These are phyloP conservation scores for Ceratocystiopsis minuta DNA, from an alignment of 2,329 filamentous ascomycete species.

Conservation along the genomic window DNA sequence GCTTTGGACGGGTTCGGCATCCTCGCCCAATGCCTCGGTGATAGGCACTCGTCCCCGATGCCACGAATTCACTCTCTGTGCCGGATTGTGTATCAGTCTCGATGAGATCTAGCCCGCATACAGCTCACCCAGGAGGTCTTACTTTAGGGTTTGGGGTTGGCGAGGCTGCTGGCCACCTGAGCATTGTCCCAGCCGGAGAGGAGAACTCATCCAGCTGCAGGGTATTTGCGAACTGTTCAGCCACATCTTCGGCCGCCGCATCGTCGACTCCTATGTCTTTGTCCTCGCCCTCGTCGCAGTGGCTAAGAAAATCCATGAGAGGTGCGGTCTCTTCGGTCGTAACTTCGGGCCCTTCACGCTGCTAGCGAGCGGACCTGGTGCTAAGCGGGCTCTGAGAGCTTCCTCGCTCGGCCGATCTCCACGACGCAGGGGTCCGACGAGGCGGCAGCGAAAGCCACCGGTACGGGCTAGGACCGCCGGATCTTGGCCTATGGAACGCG, in stretches of 20 bases:
- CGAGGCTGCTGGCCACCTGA: neutral
- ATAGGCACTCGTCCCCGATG: too few relatives aligned
- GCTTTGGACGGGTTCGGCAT: too few relatives aligned
- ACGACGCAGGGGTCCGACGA: constrained; percentile 3
- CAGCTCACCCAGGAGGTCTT: too few relatives aligned
- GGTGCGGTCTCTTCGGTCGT: neutral
- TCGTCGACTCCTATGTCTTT: neutral
- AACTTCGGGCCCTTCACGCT: neutral
- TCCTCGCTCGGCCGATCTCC: constrained; percentile 3
- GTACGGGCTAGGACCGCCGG: neutral
- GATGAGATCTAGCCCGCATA: too few relatives aligned
- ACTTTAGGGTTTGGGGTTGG: neutral
- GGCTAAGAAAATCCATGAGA: too few relatives aligned
- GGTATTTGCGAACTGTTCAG: neutral
- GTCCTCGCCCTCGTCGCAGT: too few relatives aligned
- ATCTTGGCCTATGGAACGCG: too few relatives aligned
- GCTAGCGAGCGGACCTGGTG: constrained; percentile 2
- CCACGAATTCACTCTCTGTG: too few relatives aligned
- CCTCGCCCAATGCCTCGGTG: too few relatives aligned
- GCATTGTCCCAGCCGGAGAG: neutral
- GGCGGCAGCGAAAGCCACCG: constrained; percentile 7
- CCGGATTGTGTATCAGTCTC: too few relatives aligned
- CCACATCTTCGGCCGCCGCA: neutral
- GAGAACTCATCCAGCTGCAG: neutral
- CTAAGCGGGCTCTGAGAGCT: constrained; percentile 1